Evolutionary conservation across 1,139 yeast species (phyloP), one percentile per base, ranked within the genome.

Genomic region (Oligophagozyma castellii): DNA sequence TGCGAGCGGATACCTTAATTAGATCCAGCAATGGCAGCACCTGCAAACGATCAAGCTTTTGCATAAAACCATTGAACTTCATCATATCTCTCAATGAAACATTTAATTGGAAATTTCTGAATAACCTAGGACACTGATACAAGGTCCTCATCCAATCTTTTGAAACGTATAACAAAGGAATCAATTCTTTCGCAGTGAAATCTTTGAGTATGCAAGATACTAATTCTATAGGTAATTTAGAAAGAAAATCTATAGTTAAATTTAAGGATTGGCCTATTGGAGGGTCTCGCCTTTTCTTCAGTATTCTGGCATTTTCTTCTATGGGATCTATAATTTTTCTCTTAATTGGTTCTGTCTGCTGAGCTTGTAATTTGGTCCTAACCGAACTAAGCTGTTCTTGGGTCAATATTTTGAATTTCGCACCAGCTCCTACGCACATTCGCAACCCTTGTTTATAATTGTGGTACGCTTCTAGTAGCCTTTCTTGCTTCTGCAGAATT

Each of bases 381-480:
- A 18, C 8, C 4, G 19, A 20, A 5, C 19, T 26, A 14, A 16
- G 23, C 13, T 26, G 19, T 12, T 26, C 24, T 20, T 26, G 28
- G 14, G 19, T 15, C 12, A 10, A 8, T 23, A 12, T n/a, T 15
- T 12, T n/a, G 8, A n/a, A 10, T 7, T 18, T 18, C 7, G 8
- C 10, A 18, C 10, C 10, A 7, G 7, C 20, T 23, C 36, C 27
- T 21, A 42, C 14, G 22, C 36, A 33, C 30, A 43, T 46, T 10
- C 29, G 29, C 3, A 67, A 29, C 0, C 74, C 80, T 22, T 45
- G 41, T 28, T 61, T 63, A 34, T 62, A 61, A 4, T 45, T 45
- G 21, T 58, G 53, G 36, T 56, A 61, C 0, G 79, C 74, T 16
- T 61, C 66, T 2, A 46, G 31, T 5, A 58, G 51, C 22, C 56